Evolutionary conservation across 805 yeast genomes (phyloP), one percentile per base, ranked within the genome.

Genomic region (Diddensiella transvaalensis): DNA sequence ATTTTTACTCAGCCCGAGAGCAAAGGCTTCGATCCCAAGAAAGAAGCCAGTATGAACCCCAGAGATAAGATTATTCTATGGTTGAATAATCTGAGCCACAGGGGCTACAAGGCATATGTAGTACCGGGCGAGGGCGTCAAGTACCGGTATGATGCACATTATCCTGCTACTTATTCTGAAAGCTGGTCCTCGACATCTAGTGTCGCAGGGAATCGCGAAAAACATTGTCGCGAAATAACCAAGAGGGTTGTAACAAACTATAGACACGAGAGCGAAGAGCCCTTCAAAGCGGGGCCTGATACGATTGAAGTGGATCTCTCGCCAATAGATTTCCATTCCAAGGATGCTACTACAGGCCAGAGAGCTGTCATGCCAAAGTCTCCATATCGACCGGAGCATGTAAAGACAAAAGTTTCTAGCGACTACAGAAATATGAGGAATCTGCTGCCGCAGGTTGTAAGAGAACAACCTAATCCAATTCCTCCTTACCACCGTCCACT

Each of bases 141-240:
- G 36, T 22, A 21, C 6, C 11, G 37, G 10, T 26, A 8, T 13
- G 13, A 26, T 26, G 8, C 32, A 8, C 41, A 41, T 11, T 47
- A 41, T 24, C 50, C 50, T 5, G 50, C 22, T 10, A 47, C 50
- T 3, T 26, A 39, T 2, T 33, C 46, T 5, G 41, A 29, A 13
- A 47, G 46, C 5, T 19, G 48, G 2, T 47, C 50, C 6, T 30
- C 19, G 15, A 32, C 11, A n/a, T 32, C 40, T 3, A 22, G 42
- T 22, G 41, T 22, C 8, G n/a, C n/a, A 8, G 44, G 17, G 4
- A n/a, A 10, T 8, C 44, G 42, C 19, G 47, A 47, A 22, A 41
- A 42, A 26, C 22, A 36, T 3, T 47, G 50, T 41, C 26, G 50
- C 18, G 18, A 17, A 2, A n/a, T 11, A 4, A 47, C 50, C 22